Evolutionary conservation across 2,329 filamentous ascomycete species (phyloP), one percentile per base, ranked within the genome.

Genomic region (Cercospora sesami): DNA sequence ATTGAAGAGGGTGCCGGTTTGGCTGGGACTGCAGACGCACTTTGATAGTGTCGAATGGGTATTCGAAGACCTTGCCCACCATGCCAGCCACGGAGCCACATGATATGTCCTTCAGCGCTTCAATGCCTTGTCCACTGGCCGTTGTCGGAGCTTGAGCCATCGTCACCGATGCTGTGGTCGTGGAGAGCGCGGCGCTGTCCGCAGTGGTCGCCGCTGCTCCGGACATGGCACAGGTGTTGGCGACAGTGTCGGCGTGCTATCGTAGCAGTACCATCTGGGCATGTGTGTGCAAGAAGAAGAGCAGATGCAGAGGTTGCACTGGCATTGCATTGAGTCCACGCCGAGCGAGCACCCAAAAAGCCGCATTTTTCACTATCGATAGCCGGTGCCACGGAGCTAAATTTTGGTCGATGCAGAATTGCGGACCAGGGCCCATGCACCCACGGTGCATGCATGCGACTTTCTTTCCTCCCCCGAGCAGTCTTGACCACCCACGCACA

Each of bases 21-120:
- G 93, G 92, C 79, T 98, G 94, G n/a, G 94, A 95, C 79, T 99
- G 95, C 10, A 99, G 87, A 48, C 95, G 91, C 68, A 99, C 95
- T 82, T 99, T 99, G 79, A 99, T 90, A 0, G 95, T 99, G 81
- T 99, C 95, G 81, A 99, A 99, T 26, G 95, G 95, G 79, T 97
- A 99, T 80, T 99, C 95, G 77, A 99, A 94, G 79, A 94, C 92
- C 83, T 98, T 99, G 70, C 94, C 94, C 39, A 92, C 89, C 68
- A 96, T 88, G 69, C 95, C 95, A 65, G 94, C 94, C 81, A 94
- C 88, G 68, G 94, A 97, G 78, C 95, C 95, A 79, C 93, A 98
- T 10, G 90, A 77, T 65, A 99, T 87, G 77, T 98, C 94, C 80
- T 97, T 94, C 48, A 94, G 76, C 5, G 92, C 92, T 75, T 95